A percentile compares a stretch with the other conserved stretches of the same genome.
phyloP scores from a whole-genome alignment of 176 grass and related monocot species.

The Tillandsia fasciculata region DNA sequence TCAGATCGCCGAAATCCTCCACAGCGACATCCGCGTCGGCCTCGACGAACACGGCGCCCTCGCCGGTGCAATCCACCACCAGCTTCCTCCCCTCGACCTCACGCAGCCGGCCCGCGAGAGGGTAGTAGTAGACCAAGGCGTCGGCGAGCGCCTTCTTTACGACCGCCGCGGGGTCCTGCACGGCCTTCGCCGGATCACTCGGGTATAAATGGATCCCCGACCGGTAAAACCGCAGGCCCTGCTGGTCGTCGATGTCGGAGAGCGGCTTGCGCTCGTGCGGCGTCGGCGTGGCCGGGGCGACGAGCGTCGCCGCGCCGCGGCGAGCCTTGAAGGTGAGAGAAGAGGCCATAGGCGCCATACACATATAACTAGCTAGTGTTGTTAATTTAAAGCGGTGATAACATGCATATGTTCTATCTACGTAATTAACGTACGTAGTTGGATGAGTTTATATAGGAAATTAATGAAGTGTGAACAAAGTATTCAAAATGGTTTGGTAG shows the following conservation, averaged over 20 bases:
- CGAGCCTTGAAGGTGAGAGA: slow-evolving; percentile 21
- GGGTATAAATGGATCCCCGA: slow-evolving; percentile 24
- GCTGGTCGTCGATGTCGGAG: slow-evolving; percentile 61
- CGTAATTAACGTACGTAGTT: too few relatives aligned
- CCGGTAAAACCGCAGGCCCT: neutral
- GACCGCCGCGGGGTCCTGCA: slow-evolving; percentile 16
- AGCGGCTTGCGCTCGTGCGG: slow-evolving; percentile 33
- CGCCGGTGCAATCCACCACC: slow-evolving; percentile 39
- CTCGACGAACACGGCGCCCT: slow-evolving; percentile 39
- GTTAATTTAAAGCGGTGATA: too few relatives aligned
- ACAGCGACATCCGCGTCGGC: slow-evolving; percentile 43
- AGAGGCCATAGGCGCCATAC: neutral
- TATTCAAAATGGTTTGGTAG: too few relatives aligned
- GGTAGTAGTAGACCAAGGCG: slow-evolving; percentile 46
- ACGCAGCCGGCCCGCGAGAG: slow-evolving; percentile 30
- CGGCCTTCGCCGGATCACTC: neutral
- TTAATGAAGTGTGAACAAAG: too few relatives aligned
- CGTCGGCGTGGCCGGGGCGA: slow-evolving; percentile 18
- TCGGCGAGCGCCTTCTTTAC: slow-evolving; percentile 15
- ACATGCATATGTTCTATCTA: too few relatives aligned
- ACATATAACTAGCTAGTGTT: too few relatives aligned
- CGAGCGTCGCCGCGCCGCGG: slow-evolving; percentile 15
- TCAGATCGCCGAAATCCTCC: slow-evolving; percentile 11
- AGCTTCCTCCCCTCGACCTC: slow-evolving; percentile 31
- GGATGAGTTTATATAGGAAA: too few relatives aligned